These are phyloP conservation scores for Hypoxylon sp. DNA, from an alignment of 2,329 filamentous ascomycete species.

Conservation along the genomic window DNA sequence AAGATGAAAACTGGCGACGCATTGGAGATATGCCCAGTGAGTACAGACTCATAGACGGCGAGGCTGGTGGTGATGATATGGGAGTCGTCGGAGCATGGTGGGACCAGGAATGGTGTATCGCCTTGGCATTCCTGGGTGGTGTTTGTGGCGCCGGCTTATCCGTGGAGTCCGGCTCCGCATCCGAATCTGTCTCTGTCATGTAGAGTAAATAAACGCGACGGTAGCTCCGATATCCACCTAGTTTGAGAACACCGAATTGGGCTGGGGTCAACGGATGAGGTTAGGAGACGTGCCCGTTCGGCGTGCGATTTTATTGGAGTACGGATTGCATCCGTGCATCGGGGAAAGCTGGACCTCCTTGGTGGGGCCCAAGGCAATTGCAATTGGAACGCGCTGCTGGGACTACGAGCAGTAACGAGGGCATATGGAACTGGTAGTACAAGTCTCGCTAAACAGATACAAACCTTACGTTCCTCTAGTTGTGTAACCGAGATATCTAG, in stretches of 20 bases:
- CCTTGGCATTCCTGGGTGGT: slow-evolving; percentile 37
- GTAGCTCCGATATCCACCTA: slow-evolving; percentile 22
- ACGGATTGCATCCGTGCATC: slow-evolving; percentile 22
- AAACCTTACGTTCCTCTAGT: not conserved
- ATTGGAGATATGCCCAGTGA: slow-evolving; percentile 49
- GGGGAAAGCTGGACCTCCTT: too few relatives aligned
- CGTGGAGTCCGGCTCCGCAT: slow-evolving; percentile 43
- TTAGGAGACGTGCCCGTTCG: slow-evolving; percentile 24
- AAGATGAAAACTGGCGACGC: slow-evolving; percentile 45
- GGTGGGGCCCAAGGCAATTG: slow-evolving; percentile 16
- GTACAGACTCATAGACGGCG: slow-evolving; percentile 48
- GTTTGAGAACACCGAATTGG: slow-evolving; percentile 33
- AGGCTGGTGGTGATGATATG: slow-evolving; percentile 45
- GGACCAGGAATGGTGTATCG: slow-evolving; percentile 27
- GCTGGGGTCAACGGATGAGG: slow-evolving; percentile 29
- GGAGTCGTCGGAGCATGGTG: slow-evolving; percentile 43
- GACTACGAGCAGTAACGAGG: not conserved
- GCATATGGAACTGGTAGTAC: not conserved
- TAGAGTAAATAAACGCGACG: slow-evolving; percentile 18
- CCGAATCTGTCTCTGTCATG: slow-evolving; percentile 45
- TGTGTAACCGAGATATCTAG: not conserved
- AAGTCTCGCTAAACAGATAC: not conserved
- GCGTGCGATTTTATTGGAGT: slow-evolving; percentile 26
- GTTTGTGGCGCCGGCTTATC: slow-evolving; percentile 39
- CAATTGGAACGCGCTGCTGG: not conserved